Conservation (phyloP, 306 rosid genomes). For the Argentina anserina region DNA sequence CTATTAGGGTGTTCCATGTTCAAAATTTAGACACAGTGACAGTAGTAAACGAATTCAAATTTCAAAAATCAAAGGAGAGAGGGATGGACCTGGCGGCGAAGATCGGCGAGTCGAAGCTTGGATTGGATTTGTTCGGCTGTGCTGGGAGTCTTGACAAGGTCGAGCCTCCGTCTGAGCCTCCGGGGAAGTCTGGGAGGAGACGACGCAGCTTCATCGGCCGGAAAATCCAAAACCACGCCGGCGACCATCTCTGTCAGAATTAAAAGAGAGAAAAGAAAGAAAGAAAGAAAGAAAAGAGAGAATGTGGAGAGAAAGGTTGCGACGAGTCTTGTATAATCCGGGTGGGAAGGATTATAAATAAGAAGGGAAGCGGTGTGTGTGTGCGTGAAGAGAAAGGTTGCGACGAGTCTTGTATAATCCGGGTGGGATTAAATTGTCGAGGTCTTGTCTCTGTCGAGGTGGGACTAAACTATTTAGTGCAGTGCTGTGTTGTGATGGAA, state of each 20-base stretch:
- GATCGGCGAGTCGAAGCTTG: conserved; percentile 83
- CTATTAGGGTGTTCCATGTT: background rate
- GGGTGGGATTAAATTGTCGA: background rate
- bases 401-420: conserved; percentile 1
- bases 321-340: too few relatives aligned
- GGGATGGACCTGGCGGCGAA: conserved; percentile 72
- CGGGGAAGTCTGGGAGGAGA: conserved; percentile 66
- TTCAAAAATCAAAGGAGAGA: background rate
- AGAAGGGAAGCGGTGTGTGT: background rate
- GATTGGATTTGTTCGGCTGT: conserved; percentile 83
- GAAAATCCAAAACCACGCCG: conserved; percentile 52
- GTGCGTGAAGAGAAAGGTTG: conserved; percentile 10
- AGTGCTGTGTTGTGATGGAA: background rate
- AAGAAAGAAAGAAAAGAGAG: background rate
- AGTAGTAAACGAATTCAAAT: conserved; percentile 15
- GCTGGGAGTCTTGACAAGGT: conserved; percentile 55
- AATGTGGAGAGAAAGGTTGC: background rate
- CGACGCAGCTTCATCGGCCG: conserved; percentile 37
- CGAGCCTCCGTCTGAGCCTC: conserved; percentile 66
- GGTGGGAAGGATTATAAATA: too few relatives aligned
- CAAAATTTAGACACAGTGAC: too few relatives aligned
- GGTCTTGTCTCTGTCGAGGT: background rate
- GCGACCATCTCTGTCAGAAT: background rate
- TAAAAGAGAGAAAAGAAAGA: background rate
- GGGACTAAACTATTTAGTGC: too few relatives aligned